A percentile compares a stretch with the other conserved stretches of the same genome.
These are phyloP conservation scores for Eucalyptus marginata DNA, from an alignment of 345 rosid genomes.

Conservation along the genomic window DNA sequence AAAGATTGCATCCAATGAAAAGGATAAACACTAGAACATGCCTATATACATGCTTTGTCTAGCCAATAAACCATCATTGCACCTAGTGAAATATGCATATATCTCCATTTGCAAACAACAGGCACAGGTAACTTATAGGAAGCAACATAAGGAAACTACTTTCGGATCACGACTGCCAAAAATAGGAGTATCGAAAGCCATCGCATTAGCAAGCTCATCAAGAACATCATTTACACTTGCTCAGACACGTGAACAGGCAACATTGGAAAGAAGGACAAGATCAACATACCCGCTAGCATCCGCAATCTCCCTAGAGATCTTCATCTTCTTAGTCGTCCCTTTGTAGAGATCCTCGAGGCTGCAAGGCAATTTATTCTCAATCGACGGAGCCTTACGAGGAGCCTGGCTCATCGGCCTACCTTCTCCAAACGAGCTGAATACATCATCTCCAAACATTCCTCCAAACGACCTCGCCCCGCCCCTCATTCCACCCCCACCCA, in stretches of 20 bases:
- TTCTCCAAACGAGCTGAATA: constrained; percentile 43
- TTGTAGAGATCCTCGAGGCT: constrained; percentile 68
- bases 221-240: background rate
- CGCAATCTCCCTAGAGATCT: constrained; percentile 67
- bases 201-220: background rate
- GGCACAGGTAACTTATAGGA: background rate
- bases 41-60: background rate
- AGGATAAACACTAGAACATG: background rate
- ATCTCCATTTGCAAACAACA: background rate
- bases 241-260: background rate
- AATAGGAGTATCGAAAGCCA: background rate
- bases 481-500: constrained; percentile 21
- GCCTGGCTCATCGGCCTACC: constrained; percentile 28
- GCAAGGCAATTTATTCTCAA: constrained; percentile 50
- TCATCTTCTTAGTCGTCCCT: constrained; percentile 75
- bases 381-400: constrained; percentile 43
- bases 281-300: constrained; percentile 59
- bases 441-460: constrained; percentile 56
- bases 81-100: background rate
- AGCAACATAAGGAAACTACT: background rate
- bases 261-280: background rate
- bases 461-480: constrained; percentile 32
- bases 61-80: background rate
- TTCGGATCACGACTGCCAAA: background rate
- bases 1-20: background rate